phyloP scores from a whole-genome alignment of 2,329 filamentous ascomycete species.

The Ophiostoma sp. region DNA sequence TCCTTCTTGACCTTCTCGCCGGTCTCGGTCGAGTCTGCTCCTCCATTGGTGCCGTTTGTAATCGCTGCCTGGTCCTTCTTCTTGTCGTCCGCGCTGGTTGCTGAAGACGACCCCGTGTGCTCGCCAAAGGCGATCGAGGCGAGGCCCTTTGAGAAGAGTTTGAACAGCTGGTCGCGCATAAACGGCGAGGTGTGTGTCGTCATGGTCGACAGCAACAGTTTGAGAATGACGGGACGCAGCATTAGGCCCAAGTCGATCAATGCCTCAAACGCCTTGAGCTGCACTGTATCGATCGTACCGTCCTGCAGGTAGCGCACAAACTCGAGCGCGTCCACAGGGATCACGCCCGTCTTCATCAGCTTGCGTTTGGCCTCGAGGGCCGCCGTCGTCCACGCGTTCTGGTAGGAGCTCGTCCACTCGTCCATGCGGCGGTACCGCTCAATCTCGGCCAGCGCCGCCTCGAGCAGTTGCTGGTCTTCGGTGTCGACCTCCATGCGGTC shows the following conservation, averaged over 20 bases:
- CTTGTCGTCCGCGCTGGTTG: constrained; percentile 29
- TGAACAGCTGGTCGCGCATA: constrained; percentile 61
- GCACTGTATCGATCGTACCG: constrained; percentile 61
- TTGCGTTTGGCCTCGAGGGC: constrained; percentile 61
- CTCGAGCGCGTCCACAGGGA: constrained; percentile 53
- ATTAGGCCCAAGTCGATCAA: constrained; percentile 64
- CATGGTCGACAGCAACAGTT: constrained; percentile 57
- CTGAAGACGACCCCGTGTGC: constrained; percentile 49
- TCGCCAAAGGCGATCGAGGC: constrained; percentile 66
- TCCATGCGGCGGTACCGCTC: constrained; percentile 67
- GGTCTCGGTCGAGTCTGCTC: not conserved
- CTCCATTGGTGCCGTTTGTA: constrained; percentile 44
- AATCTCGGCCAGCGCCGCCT: constrained; percentile 60
- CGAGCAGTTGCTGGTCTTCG: constrained; percentile 46
- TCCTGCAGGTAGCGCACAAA: constrained; percentile 67
- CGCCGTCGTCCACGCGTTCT: constrained; percentile 66
- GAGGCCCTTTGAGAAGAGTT: constrained; percentile 59
- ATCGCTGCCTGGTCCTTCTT: not conserved
- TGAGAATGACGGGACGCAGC: constrained; percentile 55
- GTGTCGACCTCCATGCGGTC: constrained; percentile 44
- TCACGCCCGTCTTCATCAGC: constrained; percentile 65
- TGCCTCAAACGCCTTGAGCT: constrained; percentile 65
- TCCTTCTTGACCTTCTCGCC: constrained; percentile 42
- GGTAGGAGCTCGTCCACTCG: constrained; percentile 67
- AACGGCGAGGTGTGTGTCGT: constrained; percentile 65